Base-by-base conservation (phyloP, 2,329 filamentous ascomycete genomes). In the Allantophomopsis lycopodina region DNA sequence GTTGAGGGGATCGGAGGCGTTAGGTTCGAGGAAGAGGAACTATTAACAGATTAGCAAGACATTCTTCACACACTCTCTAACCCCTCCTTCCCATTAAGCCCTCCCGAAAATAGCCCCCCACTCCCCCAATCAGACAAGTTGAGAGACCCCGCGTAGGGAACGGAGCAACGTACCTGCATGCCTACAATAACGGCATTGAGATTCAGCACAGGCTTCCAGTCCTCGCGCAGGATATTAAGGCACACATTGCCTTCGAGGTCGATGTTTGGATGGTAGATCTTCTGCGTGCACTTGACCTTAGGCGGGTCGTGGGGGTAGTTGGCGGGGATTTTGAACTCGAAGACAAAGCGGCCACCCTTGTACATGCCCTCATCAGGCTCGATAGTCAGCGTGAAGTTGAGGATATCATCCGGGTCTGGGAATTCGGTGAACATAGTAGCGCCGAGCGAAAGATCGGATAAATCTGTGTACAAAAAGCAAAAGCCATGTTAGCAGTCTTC, bases 201-300 rank as follows among this genome's bases (percentile, higher is more conserved):
- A 60, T 96, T 96, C 57, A 98, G 65, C 35, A 98, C 91, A 0
- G 91, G 91, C 69, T 96, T 98, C 91, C 91, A 98, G 65, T 98
- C 91, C 65, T 98, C 91, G 45, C 91, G 71, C 55, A 98, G 63
- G 53, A 98, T 98, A 60, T 98, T 98, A 55, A 98, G 65, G 66
- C 91, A 98, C 46, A 98, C 88, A 58, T 98, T 98, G 51, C 91
- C 91, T 59, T 96, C 86, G 32, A 94, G 72, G 56, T 98, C 91
- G 58, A 98, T 98, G 62, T 98, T 98, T 5, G 91, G 91, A 59
- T 98, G 91, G 65, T 98, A 98, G 53, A 98, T 96, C 70, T 94
- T 96, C 64, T 98, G 85, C 50, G 79, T 83, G 65, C 91, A 96
- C 56, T 84, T 91, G 51, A 98, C 91, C 64, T 96, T 96, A 15